Evolutionary conservation across 2,329 filamentous ascomycete species (phyloP).

Genomic region (Xylariaceae sp.): DNA sequence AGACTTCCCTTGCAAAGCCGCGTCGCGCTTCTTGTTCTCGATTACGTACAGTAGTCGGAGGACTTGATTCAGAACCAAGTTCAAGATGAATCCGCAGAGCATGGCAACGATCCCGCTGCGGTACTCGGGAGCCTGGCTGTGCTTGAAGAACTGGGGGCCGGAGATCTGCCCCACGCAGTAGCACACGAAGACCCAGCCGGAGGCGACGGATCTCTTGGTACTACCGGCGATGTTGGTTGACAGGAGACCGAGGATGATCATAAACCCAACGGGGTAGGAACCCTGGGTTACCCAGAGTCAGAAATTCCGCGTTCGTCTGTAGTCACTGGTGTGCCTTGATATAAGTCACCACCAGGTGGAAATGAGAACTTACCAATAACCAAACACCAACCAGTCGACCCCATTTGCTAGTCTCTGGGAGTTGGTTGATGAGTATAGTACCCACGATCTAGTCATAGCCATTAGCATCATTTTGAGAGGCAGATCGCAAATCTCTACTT

Average conservation of each 20-base stretch:
- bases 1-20: conserved; percentile 20
- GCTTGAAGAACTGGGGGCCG: conserved; percentile 29
- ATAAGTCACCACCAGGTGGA: background rate
- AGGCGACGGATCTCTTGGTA: conserved; percentile 25
- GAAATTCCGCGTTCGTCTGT: too few species aligned
- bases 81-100: conserved; percentile 25
- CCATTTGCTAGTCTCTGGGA: conserved; percentile 23
- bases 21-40: conserved; percentile 28
- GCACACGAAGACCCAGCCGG: conserved; percentile 26
- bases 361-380: conserved; percentile 18
- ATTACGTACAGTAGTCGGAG: conserved; percentile 23
- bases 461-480: background rate
- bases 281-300: conserved; percentile 7
- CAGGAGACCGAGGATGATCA: conserved; percentile 23
- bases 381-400: conserved; percentile 28
- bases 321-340: background rate
- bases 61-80: conserved; percentile 25
- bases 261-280: conserved; percentile 26
- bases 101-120: conserved; percentile 30
- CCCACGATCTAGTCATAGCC: conserved; percentile 21
- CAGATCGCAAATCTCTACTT: conserved; percentile 2
- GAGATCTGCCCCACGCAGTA: conserved; percentile 27
- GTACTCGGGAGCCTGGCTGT: conserved; percentile 27
- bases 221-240: conserved; percentile 27
- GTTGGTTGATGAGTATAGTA: conserved; percentile 26